A percentile compares a stretch with the other conserved stretches of the same genome.
Conservation (phyloP, 2,329 filamentous ascomycete genomes). For the Cordyceps cateniannulata region DNA sequence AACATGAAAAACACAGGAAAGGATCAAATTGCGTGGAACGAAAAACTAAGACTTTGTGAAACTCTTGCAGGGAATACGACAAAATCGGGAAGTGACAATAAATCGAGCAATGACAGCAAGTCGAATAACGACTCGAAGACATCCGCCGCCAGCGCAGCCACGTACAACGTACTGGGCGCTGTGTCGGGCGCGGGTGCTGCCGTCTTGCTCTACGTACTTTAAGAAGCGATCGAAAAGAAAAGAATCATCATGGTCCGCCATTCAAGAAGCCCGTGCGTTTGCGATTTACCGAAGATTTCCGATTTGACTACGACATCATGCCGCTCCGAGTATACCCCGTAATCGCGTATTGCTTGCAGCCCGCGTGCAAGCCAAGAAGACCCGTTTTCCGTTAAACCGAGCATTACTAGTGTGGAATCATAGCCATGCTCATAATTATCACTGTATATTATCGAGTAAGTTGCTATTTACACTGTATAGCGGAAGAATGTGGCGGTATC, state of each 20-base stretch:
- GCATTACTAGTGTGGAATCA: not conserved
- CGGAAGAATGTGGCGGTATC: slow-evolving; percentile 52
- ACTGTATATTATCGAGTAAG: not conserved
- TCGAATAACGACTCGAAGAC: not conserved
- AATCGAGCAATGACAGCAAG: not conserved
- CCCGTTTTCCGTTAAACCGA: not conserved
- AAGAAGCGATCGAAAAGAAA: slow-evolving; percentile 5
- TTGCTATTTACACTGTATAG: slow-evolving; percentile 38
- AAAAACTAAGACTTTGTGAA: slow-evolving; percentile 12
- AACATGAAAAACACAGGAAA: not conserved
- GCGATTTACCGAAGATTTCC: not conserved
- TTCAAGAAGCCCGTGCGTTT: slow-evolving; percentile 3
- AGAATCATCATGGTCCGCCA: not conserved
- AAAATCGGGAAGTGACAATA: not conserved
- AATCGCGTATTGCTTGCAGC: not conserved
- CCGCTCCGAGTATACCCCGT: not conserved
- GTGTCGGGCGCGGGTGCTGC: slow-evolving; percentile 3
- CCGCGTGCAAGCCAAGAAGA: not conserved
- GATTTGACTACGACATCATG: not conserved
- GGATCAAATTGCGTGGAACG: not conserved
- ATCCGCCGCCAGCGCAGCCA: not conserved
- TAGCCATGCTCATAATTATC: not conserved
- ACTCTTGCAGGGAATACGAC: slow-evolving; percentile 4
- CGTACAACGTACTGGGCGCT: not conserved
- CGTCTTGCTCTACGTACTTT: slow-evolving; percentile 8